Evolutionary conservation across 2,329 filamentous ascomycete genomes (phyloP).

Genomic region (Fusarium redolens): DNA sequence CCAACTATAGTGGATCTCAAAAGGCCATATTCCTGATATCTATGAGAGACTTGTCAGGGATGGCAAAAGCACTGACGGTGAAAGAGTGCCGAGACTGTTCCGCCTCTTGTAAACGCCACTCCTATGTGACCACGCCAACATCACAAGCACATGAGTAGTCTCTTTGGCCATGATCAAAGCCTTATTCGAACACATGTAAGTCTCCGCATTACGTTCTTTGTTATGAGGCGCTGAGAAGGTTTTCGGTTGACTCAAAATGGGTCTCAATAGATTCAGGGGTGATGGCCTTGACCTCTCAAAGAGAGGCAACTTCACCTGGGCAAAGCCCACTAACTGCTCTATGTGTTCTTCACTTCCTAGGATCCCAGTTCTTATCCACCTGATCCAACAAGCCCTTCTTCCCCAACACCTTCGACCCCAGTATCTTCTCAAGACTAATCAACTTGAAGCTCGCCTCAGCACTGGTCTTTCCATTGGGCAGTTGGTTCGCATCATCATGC

Average conservation of each 20-base stretch:
- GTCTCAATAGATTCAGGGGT: slow-evolving; percentile 18
- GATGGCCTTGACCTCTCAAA: not conserved
- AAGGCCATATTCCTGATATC: accelerated
- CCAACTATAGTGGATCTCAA: not conserved
- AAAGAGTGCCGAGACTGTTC: not conserved
- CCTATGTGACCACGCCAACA: not conserved
- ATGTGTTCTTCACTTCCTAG: slow-evolving; percentile 41
- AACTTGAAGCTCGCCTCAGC: slow-evolving; percentile 63
- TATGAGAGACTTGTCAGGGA: not conserved
- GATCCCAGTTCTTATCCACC: slow-evolving; percentile 55
- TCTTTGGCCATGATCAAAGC: not conserved
- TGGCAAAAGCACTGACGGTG: not conserved
- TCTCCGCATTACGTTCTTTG: not conserved
- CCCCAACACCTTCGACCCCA: slow-evolving; percentile 47
- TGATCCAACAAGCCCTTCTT: slow-evolving; percentile 47
- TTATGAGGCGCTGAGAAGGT: not conserved
- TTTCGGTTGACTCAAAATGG: not conserved
- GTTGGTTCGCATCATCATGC: slow-evolving; percentile 65
- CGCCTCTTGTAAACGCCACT: not conserved
- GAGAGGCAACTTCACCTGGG: not conserved
- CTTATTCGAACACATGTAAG: not conserved
- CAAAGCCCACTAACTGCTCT: not conserved
- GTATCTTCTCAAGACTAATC: slow-evolving; percentile 54
- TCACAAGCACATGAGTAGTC: slow-evolving; percentile 1
- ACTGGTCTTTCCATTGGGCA: slow-evolving; percentile 58